Conservation (phyloP, 495 filamentous ascomycete species). For the Hypoxylon rickii region DNA sequence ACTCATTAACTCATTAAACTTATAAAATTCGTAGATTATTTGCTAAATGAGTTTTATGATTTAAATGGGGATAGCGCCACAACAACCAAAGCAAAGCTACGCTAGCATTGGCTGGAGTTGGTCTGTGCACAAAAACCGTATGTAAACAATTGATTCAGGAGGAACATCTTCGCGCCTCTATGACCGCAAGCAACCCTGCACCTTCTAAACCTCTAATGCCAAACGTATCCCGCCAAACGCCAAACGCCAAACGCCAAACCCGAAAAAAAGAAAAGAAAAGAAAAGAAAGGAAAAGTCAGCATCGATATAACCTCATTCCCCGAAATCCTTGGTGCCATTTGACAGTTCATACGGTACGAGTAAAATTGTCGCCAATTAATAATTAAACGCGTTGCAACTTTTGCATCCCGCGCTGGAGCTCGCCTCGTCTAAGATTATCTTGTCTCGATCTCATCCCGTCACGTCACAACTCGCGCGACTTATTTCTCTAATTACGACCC, state of each 20-base stretch:
- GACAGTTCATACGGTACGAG: conserved; percentile 17
- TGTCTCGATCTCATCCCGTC: neutral
- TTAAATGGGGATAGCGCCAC: too few relatives aligned
- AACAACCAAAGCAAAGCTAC: too few relatives aligned
- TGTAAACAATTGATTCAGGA: conserved; percentile 40
- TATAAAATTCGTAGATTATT: too few relatives aligned
- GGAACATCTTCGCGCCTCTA: conserved; percentile 40
- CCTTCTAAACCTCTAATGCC: neutral
- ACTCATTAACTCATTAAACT: too few relatives aligned
- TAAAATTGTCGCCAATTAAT: conserved; percentile 20
- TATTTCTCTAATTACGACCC: neutral
- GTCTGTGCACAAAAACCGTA: conserved; percentile 32
- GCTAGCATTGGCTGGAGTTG: conserved; percentile 2
- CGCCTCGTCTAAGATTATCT: conserved; percentile 15
- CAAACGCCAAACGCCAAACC: conserved; percentile 7
- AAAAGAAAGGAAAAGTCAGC: conserved; percentile 3
- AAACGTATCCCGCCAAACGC: conserved; percentile 4
- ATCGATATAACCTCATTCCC: conserved; percentile 16
- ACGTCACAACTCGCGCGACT: conserved; percentile 28
- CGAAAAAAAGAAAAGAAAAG: conserved; percentile 7
- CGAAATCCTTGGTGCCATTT: neutral
- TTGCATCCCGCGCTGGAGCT: neutral
- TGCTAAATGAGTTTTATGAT: too few relatives aligned
- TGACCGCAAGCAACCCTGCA: conserved; percentile 29
- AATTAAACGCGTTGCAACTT: conserved; percentile 22